Evolutionary conservation across 179 eudicot genomes (phyloP), one percentile per base, ranked within the genome.

Genomic region (Patellifolia procumbens): DNA sequence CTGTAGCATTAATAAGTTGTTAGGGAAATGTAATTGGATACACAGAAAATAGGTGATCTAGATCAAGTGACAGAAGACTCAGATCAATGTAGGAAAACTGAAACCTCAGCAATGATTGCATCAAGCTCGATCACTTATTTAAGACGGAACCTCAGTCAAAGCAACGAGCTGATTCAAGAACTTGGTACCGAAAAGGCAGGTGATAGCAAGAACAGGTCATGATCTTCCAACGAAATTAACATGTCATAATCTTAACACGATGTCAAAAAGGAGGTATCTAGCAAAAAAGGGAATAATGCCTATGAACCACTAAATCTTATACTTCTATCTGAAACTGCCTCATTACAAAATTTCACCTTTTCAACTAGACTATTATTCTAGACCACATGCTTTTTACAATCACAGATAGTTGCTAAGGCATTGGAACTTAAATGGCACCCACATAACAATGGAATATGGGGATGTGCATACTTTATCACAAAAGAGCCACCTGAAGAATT

Each of bases 381-480:
- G 70, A 39, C 22, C 51, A 42, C 51, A 1, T 22, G 17, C 15
- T 22, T 67, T 34, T 67, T 43, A 45, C 28, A 53, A 37, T 37
- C 49, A 65, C 34, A 28, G 19, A 35, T 75, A 34, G 20, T 58
- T n/a, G 48, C 37, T 29, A 17, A 7, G 26, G 46, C 26, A 10
- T 52, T 65, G 29, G 22, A 74, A 37, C 3, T 45, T 74, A 22
- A n/a, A 46, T 52, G 46, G 16, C 46, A 19, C 31, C 26, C 8
- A 12, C 0, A 59, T 43, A 48, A n/a, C 11, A 19, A 60, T 65
- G 19, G 45, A 78, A 31, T 35, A 71, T 55, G 64, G 28, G 56
- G 45, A 60, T 73, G 73, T 77, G 79, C 87, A 35, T 81, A 91
- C 97, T 84, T 93, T 78, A 93, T 80, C 60, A 81, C 79, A 83